Percentiles rank a stretch among this genome's conserved stretches.
These are phyloP conservation scores for Scheffersomyces titani DNA, from an alignment of 1,139 yeast genomes.

Conservation along the genomic window DNA sequence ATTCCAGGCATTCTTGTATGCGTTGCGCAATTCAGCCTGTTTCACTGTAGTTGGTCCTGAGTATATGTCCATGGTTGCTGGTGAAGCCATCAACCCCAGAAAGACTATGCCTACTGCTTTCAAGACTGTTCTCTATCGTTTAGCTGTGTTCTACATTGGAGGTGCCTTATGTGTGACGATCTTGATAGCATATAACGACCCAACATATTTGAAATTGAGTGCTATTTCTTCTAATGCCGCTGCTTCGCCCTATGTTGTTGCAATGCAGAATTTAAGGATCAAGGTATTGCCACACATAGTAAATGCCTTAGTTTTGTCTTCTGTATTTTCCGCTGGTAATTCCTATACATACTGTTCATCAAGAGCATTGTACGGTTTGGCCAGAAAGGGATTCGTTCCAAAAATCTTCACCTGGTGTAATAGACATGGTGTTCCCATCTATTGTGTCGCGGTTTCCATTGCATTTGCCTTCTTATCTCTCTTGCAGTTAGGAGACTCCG, in stretches of 20 bases:
- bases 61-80: slow-evolving; percentile 80
- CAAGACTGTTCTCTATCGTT: slow-evolving; percentile 72
- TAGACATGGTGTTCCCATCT: slow-evolving; percentile 61
- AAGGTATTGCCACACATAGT: slow-evolving; percentile 42
- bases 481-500: slow-evolving; percentile 59
- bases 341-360: slow-evolving; percentile 46
- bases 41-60: slow-evolving; percentile 86
- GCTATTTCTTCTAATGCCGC: slow-evolving; percentile 26
- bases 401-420: slow-evolving; percentile 38
- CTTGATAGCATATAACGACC: slow-evolving; percentile 44
- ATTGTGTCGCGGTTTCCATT: slow-evolving; percentile 29
- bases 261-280: slow-evolving; percentile 42
- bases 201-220: slow-evolving; percentile 27
- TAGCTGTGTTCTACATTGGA: slow-evolving; percentile 66
- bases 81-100: slow-evolving; percentile 78
- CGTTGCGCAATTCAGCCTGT: slow-evolving; percentile 55
- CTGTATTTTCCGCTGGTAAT: slow-evolving; percentile 48
- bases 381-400: slow-evolving; percentile 43
- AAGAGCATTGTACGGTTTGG: slow-evolving; percentile 43
- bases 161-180: slow-evolving; percentile 45
- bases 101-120: slow-evolving; percentile 76
- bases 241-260: slow-evolving; percentile 47
- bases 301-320: slow-evolving; percentile 34
- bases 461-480: slow-evolving; percentile 39
- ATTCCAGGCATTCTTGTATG: slow-evolving; percentile 70